A percentile compares a stretch with the other conserved stretches of the same genome.
phyloP scores from a whole-genome alignment of 75 land plant genomes.

The Selaginella moellendorffii region DNA sequence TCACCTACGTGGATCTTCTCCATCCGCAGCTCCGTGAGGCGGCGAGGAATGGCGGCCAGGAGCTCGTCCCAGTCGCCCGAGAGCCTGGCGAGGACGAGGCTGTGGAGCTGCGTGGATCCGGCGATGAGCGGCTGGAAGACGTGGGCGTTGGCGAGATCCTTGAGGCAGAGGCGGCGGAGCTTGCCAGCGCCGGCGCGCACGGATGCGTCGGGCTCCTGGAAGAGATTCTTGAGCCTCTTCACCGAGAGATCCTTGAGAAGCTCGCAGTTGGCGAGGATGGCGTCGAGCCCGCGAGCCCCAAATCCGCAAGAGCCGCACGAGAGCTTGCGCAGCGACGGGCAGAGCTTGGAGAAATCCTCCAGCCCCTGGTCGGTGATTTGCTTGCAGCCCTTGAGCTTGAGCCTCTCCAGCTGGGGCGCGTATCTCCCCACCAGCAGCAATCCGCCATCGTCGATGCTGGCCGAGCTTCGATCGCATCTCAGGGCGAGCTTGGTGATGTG shows the following conservation, averaged over 20 bases:
- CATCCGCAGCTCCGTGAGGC: neutral
- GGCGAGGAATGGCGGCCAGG: neutral
- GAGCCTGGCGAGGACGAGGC: neutral
- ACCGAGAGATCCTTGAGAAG: neutral
- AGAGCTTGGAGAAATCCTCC: neutral
- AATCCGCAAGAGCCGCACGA: conserved; percentile 5
- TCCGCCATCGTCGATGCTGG: neutral
- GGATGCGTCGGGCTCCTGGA: neutral
- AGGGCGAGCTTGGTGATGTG: conserved; percentile 1
- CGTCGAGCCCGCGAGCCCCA: neutral
- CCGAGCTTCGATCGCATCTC: neutral
- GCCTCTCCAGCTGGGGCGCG: neutral
- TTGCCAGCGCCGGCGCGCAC: neutral
- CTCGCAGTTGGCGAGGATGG: neutral
- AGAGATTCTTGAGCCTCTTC: neutral
- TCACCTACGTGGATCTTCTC: conserved; percentile 4
- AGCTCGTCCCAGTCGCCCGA: conserved; percentile 8
- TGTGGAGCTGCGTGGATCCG: neutral
- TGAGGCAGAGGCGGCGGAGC: neutral
- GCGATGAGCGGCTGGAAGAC: neutral
- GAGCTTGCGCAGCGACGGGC: neutral
- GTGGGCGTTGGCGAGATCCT: conserved; percentile 4
- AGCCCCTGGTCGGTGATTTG: neutral
- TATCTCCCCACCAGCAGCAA: neutral
- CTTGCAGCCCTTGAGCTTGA: conserved; percentile 1